phyloP scores from a whole-genome alignment of 768 basidiomycete species.

The Leucocoprinus birnbaumii region DNA sequence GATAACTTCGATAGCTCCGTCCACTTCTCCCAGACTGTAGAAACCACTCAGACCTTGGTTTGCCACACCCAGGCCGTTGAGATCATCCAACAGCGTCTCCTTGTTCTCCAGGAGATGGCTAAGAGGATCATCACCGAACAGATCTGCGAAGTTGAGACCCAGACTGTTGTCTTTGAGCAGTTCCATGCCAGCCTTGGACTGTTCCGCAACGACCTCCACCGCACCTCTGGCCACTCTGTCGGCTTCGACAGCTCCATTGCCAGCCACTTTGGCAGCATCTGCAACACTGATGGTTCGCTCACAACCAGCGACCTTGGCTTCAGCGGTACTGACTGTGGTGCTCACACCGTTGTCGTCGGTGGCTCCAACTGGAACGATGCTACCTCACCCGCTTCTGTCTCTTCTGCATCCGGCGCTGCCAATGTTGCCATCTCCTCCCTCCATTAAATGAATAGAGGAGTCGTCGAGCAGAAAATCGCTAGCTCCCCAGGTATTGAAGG shows the following conservation, averaged over 20 bases:
- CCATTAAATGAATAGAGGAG: not conserved
- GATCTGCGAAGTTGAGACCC: constrained; percentile 34
- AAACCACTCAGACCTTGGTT: constrained; percentile 26
- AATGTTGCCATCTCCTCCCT: constrained; percentile 1
- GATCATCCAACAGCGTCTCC: constrained; percentile 36
- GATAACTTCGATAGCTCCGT: constrained; percentile 30
- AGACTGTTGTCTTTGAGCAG: constrained; percentile 33
- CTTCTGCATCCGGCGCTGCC: constrained; percentile 5
- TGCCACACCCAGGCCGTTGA: constrained; percentile 28
- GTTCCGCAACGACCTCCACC: constrained; percentile 29
- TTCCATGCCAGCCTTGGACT: constrained; percentile 24
- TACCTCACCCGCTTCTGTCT: constrained; percentile 18
- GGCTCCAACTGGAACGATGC: constrained; percentile 39
- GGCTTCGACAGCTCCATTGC: constrained; percentile 31
- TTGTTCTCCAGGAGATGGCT: constrained; percentile 37
- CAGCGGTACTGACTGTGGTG: constrained; percentile 21
- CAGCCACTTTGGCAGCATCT: constrained; percentile 23
- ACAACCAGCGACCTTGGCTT: constrained; percentile 19
- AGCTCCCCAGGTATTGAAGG: too few species aligned
- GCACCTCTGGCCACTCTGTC: constrained; percentile 22
- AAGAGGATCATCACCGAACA: constrained; percentile 31
- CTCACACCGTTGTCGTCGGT: constrained; percentile 30
- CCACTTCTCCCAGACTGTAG: constrained; percentile 29
- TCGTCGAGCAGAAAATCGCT: too few species aligned
- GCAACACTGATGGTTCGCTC: constrained; percentile 25